Base-by-base conservation (phyloP, 306 rosid species). In the Betula pendula region DNA sequence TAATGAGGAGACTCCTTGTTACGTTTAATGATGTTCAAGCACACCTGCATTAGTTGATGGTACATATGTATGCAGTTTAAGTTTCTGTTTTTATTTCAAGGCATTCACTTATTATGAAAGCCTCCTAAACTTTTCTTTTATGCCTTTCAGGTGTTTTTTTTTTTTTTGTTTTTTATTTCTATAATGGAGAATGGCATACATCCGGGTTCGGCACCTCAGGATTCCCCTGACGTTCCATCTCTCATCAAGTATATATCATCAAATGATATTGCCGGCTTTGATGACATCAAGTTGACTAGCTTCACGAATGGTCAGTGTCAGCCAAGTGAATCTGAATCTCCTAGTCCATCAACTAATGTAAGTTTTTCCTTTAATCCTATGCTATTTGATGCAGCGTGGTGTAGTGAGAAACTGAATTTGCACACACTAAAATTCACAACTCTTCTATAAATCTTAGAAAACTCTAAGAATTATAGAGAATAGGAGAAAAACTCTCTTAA, bases 241-340 rank as follows among this genome's bases (percentile, higher is more conserved):
- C 85, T 87, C 11, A 86, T 91, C 38, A 77, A 70, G 72, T 71
- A 69, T 71, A 85, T 93, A 78, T 81, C 92, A 59, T 74, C 94
- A 55, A 74, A 75, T 68, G 85, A 87, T 68, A 78, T 84, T 50
- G 71, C 59, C 70, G 94, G 91, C 66, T 91, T 89, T 80, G 94
- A 90, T 75, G 74, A 66, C 52, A 50, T 2, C 33, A 29, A 29
- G 33, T 29, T 82, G 58, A 62, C 72, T 59, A 45, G 48, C 42
- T 19, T 58, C 68, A 59, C 48, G 16, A 45, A 24, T 45, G 55
- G 62, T 38, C 49, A 52, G 53, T 40, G 20, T 83, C 74, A 73
- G 45, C 71, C 74, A 77, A 49, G 62, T 53, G 84, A 73, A 40
- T 74, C 74, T 79, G 79, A 76, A 52, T 53, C 63, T 68, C 75